Evolutionary conservation across 768 basidiomycete genomes (phyloP).

Genomic region (Collybia sp.): DNA sequence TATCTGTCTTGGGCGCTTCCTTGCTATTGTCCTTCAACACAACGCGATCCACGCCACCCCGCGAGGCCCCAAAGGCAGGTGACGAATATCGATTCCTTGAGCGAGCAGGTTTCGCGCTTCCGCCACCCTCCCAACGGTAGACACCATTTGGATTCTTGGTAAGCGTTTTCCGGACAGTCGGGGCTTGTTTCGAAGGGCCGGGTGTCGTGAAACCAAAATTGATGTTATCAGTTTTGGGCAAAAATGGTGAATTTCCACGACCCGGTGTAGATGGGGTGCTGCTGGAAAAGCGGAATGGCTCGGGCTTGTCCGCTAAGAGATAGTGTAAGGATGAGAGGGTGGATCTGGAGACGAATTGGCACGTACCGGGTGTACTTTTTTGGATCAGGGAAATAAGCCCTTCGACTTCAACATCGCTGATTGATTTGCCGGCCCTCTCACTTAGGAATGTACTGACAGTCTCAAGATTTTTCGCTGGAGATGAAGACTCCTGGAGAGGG

Average conservation of each 20-base stretch:
- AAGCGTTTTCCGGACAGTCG: constrained; percentile 45
- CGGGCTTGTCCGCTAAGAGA: constrained; percentile 27
- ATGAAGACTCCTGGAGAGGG: constrained; percentile 17
- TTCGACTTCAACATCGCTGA: constrained; percentile 48
- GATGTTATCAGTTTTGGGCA: constrained; percentile 11
- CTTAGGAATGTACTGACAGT: constrained; percentile 44
- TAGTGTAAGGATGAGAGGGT: constrained; percentile 2
- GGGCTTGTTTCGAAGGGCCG: constrained; percentile 3
- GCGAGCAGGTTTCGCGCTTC: constrained; percentile 52
- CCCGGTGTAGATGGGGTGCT: constrained; percentile 33
- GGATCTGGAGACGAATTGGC: background rate
- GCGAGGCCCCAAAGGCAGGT: constrained; percentile 62
- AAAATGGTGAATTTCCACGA: constrained; percentile 29
- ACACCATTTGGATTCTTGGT: constrained; percentile 70
- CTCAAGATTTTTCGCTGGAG: constrained; percentile 40
- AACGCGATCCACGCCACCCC: constrained; percentile 34
- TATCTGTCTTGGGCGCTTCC: constrained; percentile 39
- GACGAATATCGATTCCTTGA: constrained; percentile 66
- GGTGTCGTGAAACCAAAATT: constrained; percentile 15
- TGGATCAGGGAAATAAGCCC: constrained; percentile 53
- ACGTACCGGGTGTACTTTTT: constrained; percentile 43
- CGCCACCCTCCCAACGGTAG: constrained; percentile 73
- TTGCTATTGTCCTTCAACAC: constrained; percentile 32
- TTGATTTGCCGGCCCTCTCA: constrained; percentile 39
- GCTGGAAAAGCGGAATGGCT: constrained; percentile 63